These are phyloP conservation scores for Exophiala mesophila DNA, from an alignment of 2,329 filamentous ascomycete genomes.

Conservation along the genomic window DNA sequence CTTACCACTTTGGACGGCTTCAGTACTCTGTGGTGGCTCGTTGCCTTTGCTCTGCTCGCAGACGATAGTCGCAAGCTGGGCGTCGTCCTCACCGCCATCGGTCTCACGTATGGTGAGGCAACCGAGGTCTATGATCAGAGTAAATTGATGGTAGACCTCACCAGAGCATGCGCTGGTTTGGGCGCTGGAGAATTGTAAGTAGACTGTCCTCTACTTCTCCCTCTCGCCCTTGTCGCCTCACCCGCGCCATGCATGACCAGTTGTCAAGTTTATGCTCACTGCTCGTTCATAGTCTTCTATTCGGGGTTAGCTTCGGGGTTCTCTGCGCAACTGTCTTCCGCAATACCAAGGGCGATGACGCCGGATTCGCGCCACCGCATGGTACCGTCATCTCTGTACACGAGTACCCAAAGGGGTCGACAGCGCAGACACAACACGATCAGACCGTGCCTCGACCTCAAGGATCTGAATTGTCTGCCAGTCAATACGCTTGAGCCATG, in stretches of 20 bases:
- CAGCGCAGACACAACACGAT: not conserved
- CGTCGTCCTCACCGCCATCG: not conserved
- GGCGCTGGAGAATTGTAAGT: slow-evolving; percentile 11
- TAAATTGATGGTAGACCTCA: not conserved
- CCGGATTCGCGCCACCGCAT: not conserved
- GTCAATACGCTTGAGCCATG: not conserved
- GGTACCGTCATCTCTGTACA: not conserved
- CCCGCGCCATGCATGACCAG: no score
- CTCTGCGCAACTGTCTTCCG: not conserved
- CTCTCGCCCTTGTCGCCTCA: not conserved
- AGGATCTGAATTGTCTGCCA: not conserved
- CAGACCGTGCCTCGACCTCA: not conserved
- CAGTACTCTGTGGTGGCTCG: slow-evolving; percentile 12
- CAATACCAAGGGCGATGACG: not conserved
- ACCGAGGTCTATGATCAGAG: slow-evolving; percentile 1
- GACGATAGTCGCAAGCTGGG: slow-evolving; percentile 1
- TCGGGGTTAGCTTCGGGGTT: not conserved
- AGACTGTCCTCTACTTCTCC: slow-evolving; percentile 4
- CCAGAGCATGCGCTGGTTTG: slow-evolving; percentile 3
- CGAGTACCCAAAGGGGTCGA: not conserved
- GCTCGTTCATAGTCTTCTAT: not conserved
- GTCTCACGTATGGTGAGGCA: not conserved
- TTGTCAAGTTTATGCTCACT: no score
- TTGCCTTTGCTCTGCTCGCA: slow-evolving; percentile 6
- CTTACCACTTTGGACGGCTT: slow-evolving; percentile 4